These are phyloP conservation scores for Lipomyces mesembrius DNA, from an alignment of 805 yeast genomes.

Conservation along the genomic window DNA sequence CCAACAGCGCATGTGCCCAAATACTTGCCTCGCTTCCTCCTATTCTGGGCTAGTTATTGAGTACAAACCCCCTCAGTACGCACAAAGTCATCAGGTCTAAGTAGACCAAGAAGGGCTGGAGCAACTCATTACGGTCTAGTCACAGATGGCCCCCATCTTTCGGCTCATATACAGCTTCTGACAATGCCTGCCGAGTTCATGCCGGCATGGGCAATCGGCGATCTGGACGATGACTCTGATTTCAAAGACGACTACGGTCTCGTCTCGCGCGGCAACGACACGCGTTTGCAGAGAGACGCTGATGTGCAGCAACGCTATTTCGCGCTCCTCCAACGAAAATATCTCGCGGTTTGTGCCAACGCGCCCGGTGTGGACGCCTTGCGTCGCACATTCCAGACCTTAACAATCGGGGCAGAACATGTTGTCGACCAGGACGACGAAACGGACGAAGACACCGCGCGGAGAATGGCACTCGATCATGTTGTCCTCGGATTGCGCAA, in stretches of 20 bases:
- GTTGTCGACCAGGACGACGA: constrained; percentile 8
- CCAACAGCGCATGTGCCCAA: background rate
- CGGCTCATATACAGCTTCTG: background rate
- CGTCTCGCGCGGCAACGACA: constrained; percentile 34
- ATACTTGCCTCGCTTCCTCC: background rate
- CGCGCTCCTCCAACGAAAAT: constrained; percentile 26
- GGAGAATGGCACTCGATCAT: constrained; percentile 15
- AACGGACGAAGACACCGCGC: constrained; percentile 14
- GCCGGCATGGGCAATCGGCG: background rate
- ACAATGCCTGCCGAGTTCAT: background rate
- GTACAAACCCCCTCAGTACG: background rate
- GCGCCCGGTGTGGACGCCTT: constrained; percentile 23
- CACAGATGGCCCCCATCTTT: background rate
- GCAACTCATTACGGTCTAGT: background rate
- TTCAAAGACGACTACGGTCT: constrained; percentile 31
- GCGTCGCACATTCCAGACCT: constrained; percentile 24
- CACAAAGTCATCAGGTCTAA: no score
- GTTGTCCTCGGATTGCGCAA: constrained; percentile 43
- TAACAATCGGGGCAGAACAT: background rate
- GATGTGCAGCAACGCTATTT: constrained; percentile 30
- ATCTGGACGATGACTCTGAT: constrained; percentile 2
- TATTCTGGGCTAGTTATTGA: background rate
- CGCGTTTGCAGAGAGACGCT: constrained; percentile 22
- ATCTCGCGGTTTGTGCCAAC: constrained; percentile 23
- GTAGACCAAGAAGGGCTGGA: no score